Base-by-base conservation (phyloP, 2,329 filamentous ascomycete genomes). In the Hortaea werneckii region DNA sequence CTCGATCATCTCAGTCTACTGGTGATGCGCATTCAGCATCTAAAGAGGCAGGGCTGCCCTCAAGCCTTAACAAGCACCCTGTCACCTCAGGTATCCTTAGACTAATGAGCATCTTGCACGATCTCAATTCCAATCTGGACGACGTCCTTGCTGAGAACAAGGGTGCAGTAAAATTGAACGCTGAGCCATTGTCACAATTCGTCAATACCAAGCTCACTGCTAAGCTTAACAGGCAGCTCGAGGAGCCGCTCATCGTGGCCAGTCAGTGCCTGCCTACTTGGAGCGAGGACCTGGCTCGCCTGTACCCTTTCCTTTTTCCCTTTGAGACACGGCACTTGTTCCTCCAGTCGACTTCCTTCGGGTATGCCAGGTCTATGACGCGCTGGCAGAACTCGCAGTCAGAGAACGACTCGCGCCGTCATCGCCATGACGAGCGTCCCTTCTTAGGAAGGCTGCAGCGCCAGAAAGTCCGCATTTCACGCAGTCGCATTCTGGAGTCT, bases 151-250 rank as follows among this genome's bases (percentile, higher is more conserved):
- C 85, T 2, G 85, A 90, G 50, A 84, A 85, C 57, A 84, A 84
- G 58, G 51, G 32, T 27, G 29, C 77, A 2, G 67, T 85, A 48
- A 81, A 79, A 50, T 71, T 94, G 28, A 86, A 85, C 42, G 76
- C 82, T 1, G 90, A 96, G 65, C 86, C 90, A 0, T 67, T 94
- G 40, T 83, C 89, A 2, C 89, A 96, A 56, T 98, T 98, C 58
- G 92, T 98, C 67, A 98, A 98, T 62, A 95, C 92, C 0, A 98
- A 98, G 65, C 77, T 98, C 34, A 98, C 92, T 0, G 94, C 92
- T 1, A 98, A 98, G 69, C 77, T 98, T 46, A 98, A 98, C 61
- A 83, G 92, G 28, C 94, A 98, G 64, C 72, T 98, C 9, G 92
- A 98, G 62, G 94, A 98, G 67, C 92, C 92, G 7, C 71, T 98